Evolutionary conservation across 768 basidiomycete species (phyloP), one percentile per base, ranked within the genome.

Genomic region (Mycena haematopus): DNA sequence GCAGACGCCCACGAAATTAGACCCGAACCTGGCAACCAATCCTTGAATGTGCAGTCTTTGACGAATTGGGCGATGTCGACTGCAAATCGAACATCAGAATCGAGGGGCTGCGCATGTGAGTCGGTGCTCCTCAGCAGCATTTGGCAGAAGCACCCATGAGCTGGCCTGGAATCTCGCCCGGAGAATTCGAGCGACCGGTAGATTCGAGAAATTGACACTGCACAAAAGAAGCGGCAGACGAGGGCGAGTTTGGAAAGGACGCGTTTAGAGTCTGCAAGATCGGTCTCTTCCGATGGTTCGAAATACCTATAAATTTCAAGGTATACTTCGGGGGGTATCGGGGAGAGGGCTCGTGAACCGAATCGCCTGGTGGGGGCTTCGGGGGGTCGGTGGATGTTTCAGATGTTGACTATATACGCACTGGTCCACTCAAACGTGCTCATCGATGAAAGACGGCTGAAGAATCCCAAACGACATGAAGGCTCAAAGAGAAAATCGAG

Each of bases 261-360:
- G 17, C 46, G 64, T 19, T 63, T 69, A 33, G 63, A 61, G n/a
- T 76, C 68, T 3, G 53, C 50, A 8, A 51, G 50, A 42, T 63
- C 58, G 35, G 58, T 62, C 0, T 66, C 53, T 19, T 67, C 56
- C 0, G 68, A 52, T 22, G 73, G 71, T 35, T 63, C 65, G 6
- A 82, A 44, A 35, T 70, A 68, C n/a, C 72, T 73, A 46, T 81
- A 75, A n/a, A 83, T 80, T 53, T 74, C 67, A 6, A 77, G 62
- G 54, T 82, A 83, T 21, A 84, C 72, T 61, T 84, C 82, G 61
- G 75, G 77, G 2, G 82, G 82, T 56, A 84, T 74, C 6, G 73
- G 66, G 1, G 74, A 65, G 13, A 78, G 63, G 8, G 8, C 11
- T 24, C 52, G 62, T 2, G 52, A 31, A 1, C 13, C 64, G 2